Conservation (phyloP, 2,329 filamentous ascomycete species). For the Atkinsonella texensis region DNA sequence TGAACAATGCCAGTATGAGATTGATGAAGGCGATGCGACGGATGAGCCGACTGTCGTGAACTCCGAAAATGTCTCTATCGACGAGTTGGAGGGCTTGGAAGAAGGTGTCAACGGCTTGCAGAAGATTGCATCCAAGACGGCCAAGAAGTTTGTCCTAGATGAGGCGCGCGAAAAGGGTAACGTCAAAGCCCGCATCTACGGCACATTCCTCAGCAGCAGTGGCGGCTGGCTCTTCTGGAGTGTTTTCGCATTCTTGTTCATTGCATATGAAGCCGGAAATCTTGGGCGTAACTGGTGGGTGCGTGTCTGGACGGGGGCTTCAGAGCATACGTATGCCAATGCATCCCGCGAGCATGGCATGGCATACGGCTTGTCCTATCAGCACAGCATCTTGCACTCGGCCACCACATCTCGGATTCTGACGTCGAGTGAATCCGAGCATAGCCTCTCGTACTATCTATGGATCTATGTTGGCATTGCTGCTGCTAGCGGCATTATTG, state of each 20-base stretch:
- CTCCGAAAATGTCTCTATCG: constrained; percentile 36
- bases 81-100: constrained; percentile 26
- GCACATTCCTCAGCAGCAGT: constrained; percentile 52
- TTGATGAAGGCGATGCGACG: constrained; percentile 34
- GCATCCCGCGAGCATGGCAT: constrained; percentile 22
- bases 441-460: constrained; percentile 50
- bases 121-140: constrained; percentile 38
- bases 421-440: constrained; percentile 14
- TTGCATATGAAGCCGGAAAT: constrained; percentile 40
- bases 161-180: constrained; percentile 61
- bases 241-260: constrained; percentile 39
- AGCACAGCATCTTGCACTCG: constrained; percentile 33
- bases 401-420: constrained; percentile 17
- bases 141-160: constrained; percentile 65
- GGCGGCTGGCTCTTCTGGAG: constrained; percentile 52
- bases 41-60: constrained; percentile 37
- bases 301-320: constrained; percentile 43
- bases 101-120: constrained; percentile 28
- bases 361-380: constrained; percentile 32
- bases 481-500: constrained; percentile 41
- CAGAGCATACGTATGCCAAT: constrained; percentile 1
- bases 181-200: constrained; percentile 56
- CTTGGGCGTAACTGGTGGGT: constrained; percentile 54
- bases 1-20: constrained; percentile 34
- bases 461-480: constrained; percentile 54